A percentile compares a stretch with the other conserved stretches of the same genome.
phyloP scores from a whole-genome alignment of 75 land plant species.

The Cupressus sempervirens region DNA sequence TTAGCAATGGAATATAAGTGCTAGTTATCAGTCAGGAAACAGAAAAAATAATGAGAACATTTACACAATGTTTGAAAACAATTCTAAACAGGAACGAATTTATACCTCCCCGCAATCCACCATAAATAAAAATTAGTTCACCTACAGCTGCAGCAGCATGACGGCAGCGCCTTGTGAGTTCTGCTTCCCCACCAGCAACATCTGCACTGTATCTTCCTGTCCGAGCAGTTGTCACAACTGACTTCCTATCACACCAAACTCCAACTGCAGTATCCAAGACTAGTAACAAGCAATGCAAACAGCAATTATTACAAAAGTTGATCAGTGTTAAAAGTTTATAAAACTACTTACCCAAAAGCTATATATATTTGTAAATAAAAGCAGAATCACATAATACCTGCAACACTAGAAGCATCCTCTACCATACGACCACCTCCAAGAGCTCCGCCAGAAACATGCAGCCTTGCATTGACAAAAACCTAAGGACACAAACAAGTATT shows the following conservation, averaged over 20 bases:
- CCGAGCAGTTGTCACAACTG: constrained; percentile 44
- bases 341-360: not conserved
- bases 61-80: not conserved
- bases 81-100: not conserved
- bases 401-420: constrained; percentile 49
- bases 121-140: constrained; percentile 42
- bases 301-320: not conserved
- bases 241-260: constrained; percentile 53
- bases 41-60: not conserved
- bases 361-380: not conserved
- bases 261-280: constrained; percentile 59
- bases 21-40: not conserved
- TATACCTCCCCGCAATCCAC: constrained; percentile 52
- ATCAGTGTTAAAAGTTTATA: not conserved
- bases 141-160: constrained; percentile 61
- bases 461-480: constrained; percentile 57
- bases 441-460: constrained; percentile 60
- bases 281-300: constrained; percentile 15
- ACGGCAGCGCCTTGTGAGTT: constrained; percentile 54
- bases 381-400: constrained; percentile 25
- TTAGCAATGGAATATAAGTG: too few relatives aligned
- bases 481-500: constrained; percentile 6
- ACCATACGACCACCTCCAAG: constrained; percentile 61
- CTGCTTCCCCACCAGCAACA: constrained; percentile 53
- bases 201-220: constrained; percentile 44